These are phyloP conservation scores for Fraxinus excelsior DNA, from an alignment of 257 asterid genomes.

Conservation along the genomic window DNA sequence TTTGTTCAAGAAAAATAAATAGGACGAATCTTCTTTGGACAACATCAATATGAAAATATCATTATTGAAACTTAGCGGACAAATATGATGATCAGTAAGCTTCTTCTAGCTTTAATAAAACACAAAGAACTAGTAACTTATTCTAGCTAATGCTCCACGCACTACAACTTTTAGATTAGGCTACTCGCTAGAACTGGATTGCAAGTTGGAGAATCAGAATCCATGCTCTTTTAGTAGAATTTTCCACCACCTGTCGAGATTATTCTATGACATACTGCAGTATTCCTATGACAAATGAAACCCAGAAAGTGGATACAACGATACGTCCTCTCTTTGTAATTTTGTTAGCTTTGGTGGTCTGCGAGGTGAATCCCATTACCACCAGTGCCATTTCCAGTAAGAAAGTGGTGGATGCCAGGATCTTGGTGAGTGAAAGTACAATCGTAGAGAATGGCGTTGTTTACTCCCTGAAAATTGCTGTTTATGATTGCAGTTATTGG, in stretches of 20 bases:
- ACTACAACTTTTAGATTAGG: neutral
- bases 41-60: neutral
- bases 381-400: slow-evolving; percentile 30
- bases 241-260: neutral
- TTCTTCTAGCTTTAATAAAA: neutral
- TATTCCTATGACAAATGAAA: slow-evolving; percentile 10
- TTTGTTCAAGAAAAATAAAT: too few species aligned
- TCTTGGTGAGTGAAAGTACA: slow-evolving; percentile 40
- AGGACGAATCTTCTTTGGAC: too few species aligned
- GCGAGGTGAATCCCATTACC: neutral
- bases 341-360: neutral
- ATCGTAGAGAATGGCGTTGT: slow-evolving; percentile 62
- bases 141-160: neutral
- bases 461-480: slow-evolving; percentile 83
- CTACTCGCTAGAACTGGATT: too few species aligned
- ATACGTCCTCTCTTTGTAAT: neutral
- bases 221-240: slow-evolving; percentile 19
- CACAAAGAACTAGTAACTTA: neutral
- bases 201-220: slow-evolving; percentile 27
- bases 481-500: slow-evolving; percentile 49
- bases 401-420: slow-evolving; percentile 68
- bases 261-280: slow-evolving; percentile 17
- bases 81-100: neutral
- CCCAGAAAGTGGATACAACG: neutral
- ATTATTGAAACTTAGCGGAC: neutral